Evolutionary conservation across 345 rosid genomes (phyloP), one percentile per base, ranked within the genome.

Genomic region (Camelina neglecta): DNA sequence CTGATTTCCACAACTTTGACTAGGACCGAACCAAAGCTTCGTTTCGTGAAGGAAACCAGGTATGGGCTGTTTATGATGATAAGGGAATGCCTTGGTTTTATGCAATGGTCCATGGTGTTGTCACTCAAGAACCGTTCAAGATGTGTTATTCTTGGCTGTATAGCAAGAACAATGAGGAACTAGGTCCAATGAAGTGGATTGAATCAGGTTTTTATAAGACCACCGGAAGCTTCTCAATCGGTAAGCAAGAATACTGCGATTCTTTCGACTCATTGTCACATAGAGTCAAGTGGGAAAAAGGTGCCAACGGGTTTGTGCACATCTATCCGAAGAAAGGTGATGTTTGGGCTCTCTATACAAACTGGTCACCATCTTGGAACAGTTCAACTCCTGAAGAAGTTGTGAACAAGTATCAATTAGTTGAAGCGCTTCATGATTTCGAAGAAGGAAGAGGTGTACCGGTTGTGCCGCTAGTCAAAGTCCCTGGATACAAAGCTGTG

Each of bases 31-130:
- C 82, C 6, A 85, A 82, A 60, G 72, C 41, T 33, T 86, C 86
- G 18, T 88, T 90, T 69, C 80, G 76, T 20, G 81, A 66, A 42
- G 82, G 63, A 42, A 82, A 83, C 69, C 89, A 87, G 71, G 87
- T 88, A 54, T 86, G 92, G 96, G 92, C 96, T 75, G 86, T 82
- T 48, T 88, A 85, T 63, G 92, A 87, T 69, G 80, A 80, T 33
- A 87, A 86, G 55, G 92, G 90, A 41, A 87, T 90, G 90, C 96
- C 96, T 8, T 89, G 90, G 10, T 79, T 65, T 65, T 90, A 86
- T 75, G 90, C 89, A 26, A 60, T 85, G 75, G 75, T 90, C 42
- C 85, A 86, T 36, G 51, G 67, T 36, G 92, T 90, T 67, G 78
- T 86, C 11, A 86, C 92, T 10, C 42, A 26, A 67, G 78, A 81